Evolutionary conservation across 495 filamentous ascomycete species (phyloP).

Genomic region (Aspergillus saccharolyticus): DNA sequence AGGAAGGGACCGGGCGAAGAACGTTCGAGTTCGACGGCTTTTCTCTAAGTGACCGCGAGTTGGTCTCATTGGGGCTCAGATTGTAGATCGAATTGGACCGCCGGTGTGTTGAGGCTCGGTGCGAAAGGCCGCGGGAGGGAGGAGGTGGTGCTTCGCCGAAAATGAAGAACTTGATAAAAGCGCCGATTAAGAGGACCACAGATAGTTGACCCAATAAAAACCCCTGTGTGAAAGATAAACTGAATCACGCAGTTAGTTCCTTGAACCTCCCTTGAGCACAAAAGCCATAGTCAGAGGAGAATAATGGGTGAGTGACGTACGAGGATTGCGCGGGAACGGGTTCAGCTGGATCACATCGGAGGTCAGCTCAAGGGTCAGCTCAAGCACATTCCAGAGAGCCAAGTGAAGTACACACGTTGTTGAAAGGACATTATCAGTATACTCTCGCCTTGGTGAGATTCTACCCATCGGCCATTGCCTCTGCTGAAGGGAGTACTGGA

Average conservation of each 20-base stretch:
- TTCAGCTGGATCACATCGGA: constrained; percentile 27
- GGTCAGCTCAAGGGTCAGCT: constrained; percentile 1
- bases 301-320: constrained; percentile 26
- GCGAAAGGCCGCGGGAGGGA: constrained; percentile 69
- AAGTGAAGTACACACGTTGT: constrained; percentile 20
- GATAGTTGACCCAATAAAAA: constrained; percentile 91
- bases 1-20: constrained; percentile 53
- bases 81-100: constrained; percentile 58
- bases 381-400: not conserved
- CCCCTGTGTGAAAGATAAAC: constrained; percentile 85
- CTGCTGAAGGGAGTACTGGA: not conserved
- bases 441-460: constrained; percentile 21
- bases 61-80: constrained; percentile 27
- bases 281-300: not conserved
- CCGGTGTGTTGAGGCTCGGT: constrained; percentile 56
- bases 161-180: constrained; percentile 99
- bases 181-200: constrained; percentile 79
- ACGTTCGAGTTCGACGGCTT: constrained; percentile 73
- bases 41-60: constrained; percentile 52
- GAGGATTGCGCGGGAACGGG: constrained; percentile 42
- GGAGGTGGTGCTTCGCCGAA: constrained; percentile 88
- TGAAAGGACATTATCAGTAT: constrained; percentile 36
- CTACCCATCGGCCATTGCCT: constrained; percentile 24
- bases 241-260: constrained; percentile 27
- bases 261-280: not conserved